A percentile compares a stretch with the other conserved stretches of the same genome.
Evolutionary conservation across 2,329 filamentous ascomycete genomes (phyloP).

Genomic region (Alternaria burnsii): DNA sequence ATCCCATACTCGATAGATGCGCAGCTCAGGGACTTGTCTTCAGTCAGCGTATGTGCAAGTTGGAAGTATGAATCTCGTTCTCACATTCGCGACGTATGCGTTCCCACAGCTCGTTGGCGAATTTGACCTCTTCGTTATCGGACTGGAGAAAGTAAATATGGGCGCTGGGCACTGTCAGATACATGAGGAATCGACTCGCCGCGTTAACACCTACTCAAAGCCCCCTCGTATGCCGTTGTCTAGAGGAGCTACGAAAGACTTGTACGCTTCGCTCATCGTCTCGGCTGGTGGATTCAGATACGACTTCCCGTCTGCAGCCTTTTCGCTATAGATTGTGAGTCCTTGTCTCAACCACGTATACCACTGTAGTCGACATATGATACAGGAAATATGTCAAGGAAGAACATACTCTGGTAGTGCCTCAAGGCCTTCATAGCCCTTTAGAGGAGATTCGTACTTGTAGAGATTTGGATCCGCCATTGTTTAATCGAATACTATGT

Average conservation of each 20-base stretch:
- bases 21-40: slow-evolving; percentile 78
- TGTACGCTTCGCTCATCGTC: slow-evolving; percentile 72
- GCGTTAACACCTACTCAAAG: slow-evolving; percentile 66
- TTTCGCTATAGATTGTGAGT: slow-evolving; percentile 57
- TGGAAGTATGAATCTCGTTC: slow-evolving; percentile 25
- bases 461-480: slow-evolving; percentile 57
- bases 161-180: slow-evolving; percentile 52
- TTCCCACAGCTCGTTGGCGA: slow-evolving; percentile 77
- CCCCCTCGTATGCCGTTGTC: slow-evolving; percentile 72
- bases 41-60: slow-evolving; percentile 10
- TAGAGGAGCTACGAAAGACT: slow-evolving; percentile 72
- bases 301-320: slow-evolving; percentile 78
- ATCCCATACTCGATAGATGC: slow-evolving; percentile 82
- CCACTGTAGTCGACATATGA: not conserved
- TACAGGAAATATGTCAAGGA: not conserved
- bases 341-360: not conserved
- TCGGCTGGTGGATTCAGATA: slow-evolving; percentile 71
- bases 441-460: slow-evolving; percentile 65
- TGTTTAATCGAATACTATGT: not conserved
- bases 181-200: not conserved
- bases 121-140: slow-evolving; percentile 69
- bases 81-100: slow-evolving; percentile 81
- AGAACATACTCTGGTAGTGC: slow-evolving; percentile 59
- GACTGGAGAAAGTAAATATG: slow-evolving; percentile 82
- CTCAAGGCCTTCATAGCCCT: slow-evolving; percentile 65